phyloP scores from a whole-genome alignment of 345 rosid species.

The Eucalyptus regnans region DNA sequence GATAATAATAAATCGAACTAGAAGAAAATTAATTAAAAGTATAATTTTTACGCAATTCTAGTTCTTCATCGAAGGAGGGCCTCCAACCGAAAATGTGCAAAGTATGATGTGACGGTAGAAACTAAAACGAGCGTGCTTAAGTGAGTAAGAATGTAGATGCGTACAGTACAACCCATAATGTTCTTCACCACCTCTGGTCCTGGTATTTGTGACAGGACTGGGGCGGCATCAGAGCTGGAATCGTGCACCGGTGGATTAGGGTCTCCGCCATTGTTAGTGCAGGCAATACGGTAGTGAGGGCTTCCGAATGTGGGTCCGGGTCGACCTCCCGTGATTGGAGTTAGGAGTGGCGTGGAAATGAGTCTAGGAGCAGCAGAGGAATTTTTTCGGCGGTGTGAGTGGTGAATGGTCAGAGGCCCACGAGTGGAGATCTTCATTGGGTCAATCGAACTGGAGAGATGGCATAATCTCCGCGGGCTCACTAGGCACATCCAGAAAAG shows the following conservation, averaged over 20 bases:
- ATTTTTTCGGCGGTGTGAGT: not conserved
- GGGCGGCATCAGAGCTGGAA: not conserved
- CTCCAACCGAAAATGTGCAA: not conserved
- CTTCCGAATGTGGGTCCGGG: not conserved
- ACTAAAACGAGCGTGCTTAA: not conserved
- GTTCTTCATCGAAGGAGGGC: not conserved
- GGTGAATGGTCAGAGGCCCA: not conserved
- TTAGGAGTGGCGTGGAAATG: not conserved
- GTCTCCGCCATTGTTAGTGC: not conserved
- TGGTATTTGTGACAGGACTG: not conserved
- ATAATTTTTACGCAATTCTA: not conserved
- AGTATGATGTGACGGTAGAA: not conserved
- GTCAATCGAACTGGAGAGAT: not conserved
- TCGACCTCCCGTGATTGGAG: not conserved
- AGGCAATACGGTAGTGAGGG: not conserved
- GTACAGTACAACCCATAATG: not conserved
- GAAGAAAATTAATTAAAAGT: not conserved
- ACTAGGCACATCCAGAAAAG: too few species aligned
- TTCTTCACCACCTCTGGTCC: not conserved
- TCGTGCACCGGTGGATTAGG: not conserved
- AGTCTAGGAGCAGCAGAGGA: not conserved
- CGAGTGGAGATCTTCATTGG: rapidly evolving
- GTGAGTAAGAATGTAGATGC: not conserved
- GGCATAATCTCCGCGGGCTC: not conserved
- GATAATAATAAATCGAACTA: not conserved